Conservation (phyloP, 345 rosid species). For the Fremontodendron californicum region DNA sequence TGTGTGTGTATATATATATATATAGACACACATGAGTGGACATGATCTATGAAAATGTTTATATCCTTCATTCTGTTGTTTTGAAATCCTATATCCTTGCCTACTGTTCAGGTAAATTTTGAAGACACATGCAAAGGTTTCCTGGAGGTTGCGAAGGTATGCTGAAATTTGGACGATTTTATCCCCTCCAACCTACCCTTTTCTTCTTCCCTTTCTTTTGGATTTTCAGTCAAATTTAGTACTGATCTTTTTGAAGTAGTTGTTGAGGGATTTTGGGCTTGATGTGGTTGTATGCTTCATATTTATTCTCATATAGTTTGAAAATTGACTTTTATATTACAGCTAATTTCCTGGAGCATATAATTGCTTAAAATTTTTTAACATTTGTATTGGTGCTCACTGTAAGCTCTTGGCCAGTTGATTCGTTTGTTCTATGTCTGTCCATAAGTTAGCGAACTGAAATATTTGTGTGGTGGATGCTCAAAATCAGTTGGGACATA, state of each 20-base stretch:
- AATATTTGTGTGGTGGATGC: not conserved
- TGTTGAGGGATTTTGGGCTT: not conserved
- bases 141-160: slow-evolving; percentile 93
- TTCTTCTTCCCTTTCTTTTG: not conserved
- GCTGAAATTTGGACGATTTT: not conserved
- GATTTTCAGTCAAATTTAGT: not conserved
- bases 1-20: not conserved
- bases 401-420: not conserved
- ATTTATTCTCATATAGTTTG: not conserved
- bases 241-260: not conserved
- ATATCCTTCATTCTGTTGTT: not conserved
- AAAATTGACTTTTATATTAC: not conserved
- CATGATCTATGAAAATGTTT: not conserved
- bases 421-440: not conserved
- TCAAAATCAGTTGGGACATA: not conserved
- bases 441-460: not conserved
- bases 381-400: not conserved
- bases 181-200: not conserved
- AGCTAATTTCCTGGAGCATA: not conserved
- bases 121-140: slow-evolving; percentile 99
- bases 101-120: slow-evolving; percentile 68
- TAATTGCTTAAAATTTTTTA: not conserved
- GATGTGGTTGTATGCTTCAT: not conserved
- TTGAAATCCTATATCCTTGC: slow-evolving; percentile 11
- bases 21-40: not conserved